Evolutionary conservation across 805 yeast species (phyloP).

Genomic region (Schizosaccharomyces pombe): ASM294v3 CU329670.1:5384501-5385000

Average conservation of each 20-base stretch:
- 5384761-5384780: not conserved
- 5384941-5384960: too few species aligned
- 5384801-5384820: too few species aligned
- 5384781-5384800: too few species aligned
- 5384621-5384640: slow-evolving; percentile 18
- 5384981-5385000: not conserved
- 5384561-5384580: too few species aligned
- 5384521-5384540: slow-evolving; percentile 12
- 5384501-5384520: slow-evolving; percentile 15
- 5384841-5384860: too few species aligned
- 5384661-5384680: slow-evolving; percentile 53
- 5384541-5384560: slow-evolving; percentile 1
- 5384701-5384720: slow-evolving; percentile 45
- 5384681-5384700: slow-evolving; percentile 21
- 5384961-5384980: too few species aligned
- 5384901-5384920: too few species aligned
- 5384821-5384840: too few species aligned
- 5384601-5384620: not conserved
- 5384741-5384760: slow-evolving; percentile 16
- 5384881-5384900: too few species aligned
- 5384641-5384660: slow-evolving; percentile 42
- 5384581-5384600: too few species aligned
- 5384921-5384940: too few species aligned
- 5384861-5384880: too few species aligned
- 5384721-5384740: slow-evolving; percentile 45